phyloP scores from a whole-genome alignment of 345 rosid species.

The Hevea brasiliensis region DNA sequence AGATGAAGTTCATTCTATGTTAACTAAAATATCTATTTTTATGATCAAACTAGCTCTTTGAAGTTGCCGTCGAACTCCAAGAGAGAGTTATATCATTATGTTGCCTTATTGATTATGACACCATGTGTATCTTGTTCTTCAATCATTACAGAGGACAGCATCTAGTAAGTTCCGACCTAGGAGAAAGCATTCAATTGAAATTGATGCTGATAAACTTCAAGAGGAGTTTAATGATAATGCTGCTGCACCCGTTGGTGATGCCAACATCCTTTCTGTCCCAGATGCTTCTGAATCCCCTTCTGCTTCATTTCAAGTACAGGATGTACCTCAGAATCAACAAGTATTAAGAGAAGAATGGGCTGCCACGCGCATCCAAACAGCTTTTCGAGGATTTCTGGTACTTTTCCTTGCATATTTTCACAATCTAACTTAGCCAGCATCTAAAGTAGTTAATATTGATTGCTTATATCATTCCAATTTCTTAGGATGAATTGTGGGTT shows the following conservation, averaged over 20 bases:
- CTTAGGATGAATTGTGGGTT: neutral
- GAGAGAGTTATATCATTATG: no score
- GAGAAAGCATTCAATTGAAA: constrained; percentile 64
- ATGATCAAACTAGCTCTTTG: neutral
- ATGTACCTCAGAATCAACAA: constrained; percentile 42
- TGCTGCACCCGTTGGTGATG: constrained; percentile 32
- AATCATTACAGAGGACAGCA: constrained; percentile 45
- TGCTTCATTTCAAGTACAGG: constrained; percentile 52
- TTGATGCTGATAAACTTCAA: constrained; percentile 51
- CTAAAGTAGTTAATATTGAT: neutral
- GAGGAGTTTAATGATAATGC: constrained; percentile 46
- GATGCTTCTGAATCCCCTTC: constrained; percentile 53
- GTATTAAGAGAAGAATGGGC: constrained; percentile 58
- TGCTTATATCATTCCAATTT: no score
- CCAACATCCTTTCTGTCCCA: constrained; percentile 32
- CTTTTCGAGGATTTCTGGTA: constrained; percentile 97
- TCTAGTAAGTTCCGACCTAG: constrained; percentile 55
- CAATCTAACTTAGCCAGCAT: neutral
- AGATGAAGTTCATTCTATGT: neutral
- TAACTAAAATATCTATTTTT: neutral
- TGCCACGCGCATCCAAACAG: constrained; percentile 84
- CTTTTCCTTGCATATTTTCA: constrained; percentile 1
- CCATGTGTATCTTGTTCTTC: constrained; percentile 6
- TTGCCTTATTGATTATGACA: no score
- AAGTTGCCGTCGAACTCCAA: neutral